Percentiles rank a stretch among this genome's conserved stretches.
These are phyloP conservation scores for Penicillium diatomitis DNA, from an alignment of 495 filamentous ascomycete genomes.

Conservation along the genomic window DNA sequence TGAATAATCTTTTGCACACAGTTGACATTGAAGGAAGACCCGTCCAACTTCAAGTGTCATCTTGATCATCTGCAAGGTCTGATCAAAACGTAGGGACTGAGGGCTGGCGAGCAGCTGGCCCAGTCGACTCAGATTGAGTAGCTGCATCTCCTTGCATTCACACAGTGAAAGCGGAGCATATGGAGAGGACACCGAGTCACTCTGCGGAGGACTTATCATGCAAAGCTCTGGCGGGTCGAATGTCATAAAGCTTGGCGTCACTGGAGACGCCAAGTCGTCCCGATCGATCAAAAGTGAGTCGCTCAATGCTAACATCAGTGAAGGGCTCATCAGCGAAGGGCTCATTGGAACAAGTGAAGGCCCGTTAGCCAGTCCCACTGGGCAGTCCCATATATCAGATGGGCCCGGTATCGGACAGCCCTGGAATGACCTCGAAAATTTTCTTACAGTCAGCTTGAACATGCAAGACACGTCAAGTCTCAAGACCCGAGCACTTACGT, in stretches of 20 bases:
- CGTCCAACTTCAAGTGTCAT: constrained; percentile 25
- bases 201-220: constrained; percentile 23
- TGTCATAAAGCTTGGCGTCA: constrained; percentile 30
- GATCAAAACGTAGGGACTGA: constrained; percentile 27
- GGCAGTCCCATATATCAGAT: constrained; percentile 18
- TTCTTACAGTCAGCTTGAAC: no score
- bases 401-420: constrained; percentile 14
- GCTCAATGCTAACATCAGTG: constrained; percentile 8
- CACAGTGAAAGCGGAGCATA: constrained; percentile 16
- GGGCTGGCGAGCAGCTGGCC: constrained; percentile 24
- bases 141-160: constrained; percentile 27
- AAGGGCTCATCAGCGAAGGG: constrained; percentile 12
- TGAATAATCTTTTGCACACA: constrained; percentile 28
- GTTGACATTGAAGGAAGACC: constrained; percentile 27
- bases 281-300: constrained; percentile 16
- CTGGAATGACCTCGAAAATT: background rate
- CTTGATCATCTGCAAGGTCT: constrained; percentile 28
- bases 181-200: constrained; percentile 14
- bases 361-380: constrained; percentile 9
- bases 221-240: constrained; percentile 23
- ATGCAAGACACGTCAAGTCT: no score
- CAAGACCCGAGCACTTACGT: constrained; percentile 6
- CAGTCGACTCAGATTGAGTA: constrained; percentile 28
- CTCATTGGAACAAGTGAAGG: constrained; percentile 14
- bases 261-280: constrained; percentile 19